Conservation (phyloP, 257 asterid species). For the Rubia yunnanensis region DNA sequence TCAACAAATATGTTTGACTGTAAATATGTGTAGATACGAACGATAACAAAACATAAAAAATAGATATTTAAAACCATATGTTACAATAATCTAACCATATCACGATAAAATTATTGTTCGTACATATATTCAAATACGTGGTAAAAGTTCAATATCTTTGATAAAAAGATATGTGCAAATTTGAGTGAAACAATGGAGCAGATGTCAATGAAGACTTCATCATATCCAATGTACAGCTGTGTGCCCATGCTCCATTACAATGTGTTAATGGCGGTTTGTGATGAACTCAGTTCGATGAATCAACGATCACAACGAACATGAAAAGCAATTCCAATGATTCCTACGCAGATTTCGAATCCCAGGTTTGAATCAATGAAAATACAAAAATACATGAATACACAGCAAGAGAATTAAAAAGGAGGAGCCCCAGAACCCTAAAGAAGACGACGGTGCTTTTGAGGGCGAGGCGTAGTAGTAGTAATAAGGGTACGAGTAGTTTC, state of each 20-base stretch:
- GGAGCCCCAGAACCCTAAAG: constrained; percentile 19
- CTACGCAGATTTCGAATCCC: background rate
- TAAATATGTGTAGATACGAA: too few species aligned
- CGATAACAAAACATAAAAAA: too few species aligned
- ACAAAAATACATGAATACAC: constrained; percentile 16
- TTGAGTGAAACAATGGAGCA: too few species aligned
- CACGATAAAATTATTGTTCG: too few species aligned
- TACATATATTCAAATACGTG: too few species aligned
- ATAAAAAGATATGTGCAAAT: too few species aligned
- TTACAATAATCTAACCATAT: too few species aligned
- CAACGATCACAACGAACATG: background rate
- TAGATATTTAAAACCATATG: too few species aligned
- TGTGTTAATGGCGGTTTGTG: background rate
- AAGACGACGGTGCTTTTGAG: constrained; percentile 36
- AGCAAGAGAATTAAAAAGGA: constrained; percentile 22
- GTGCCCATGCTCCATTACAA: background rate
- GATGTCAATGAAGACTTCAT: background rate
- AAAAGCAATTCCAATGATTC: background rate
- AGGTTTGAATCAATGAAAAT: background rate
- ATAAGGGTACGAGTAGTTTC: constrained; percentile 53
- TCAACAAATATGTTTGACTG: too few species aligned
- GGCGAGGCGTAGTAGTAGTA: constrained; percentile 44
- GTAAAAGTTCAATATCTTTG: too few species aligned
- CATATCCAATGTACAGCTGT: background rate
- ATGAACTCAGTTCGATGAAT: background rate